These are phyloP conservation scores for Byssothecium circinans DNA, from an alignment of 2,329 filamentous ascomycete genomes.

Conservation along the genomic window DNA sequence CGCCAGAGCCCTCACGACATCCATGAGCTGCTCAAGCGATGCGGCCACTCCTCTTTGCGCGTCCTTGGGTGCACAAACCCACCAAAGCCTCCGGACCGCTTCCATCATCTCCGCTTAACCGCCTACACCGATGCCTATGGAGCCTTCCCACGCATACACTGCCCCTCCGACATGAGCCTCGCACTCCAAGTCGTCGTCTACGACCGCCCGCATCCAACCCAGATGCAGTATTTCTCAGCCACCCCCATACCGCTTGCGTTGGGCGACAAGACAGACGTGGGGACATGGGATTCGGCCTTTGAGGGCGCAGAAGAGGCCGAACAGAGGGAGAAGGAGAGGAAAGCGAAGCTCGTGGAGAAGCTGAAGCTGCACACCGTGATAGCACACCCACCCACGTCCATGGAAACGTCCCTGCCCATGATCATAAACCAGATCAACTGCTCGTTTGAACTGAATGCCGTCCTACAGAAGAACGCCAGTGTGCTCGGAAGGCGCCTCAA, in stretches of 20 bases:
- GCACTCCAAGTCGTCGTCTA: constrained; percentile 89
- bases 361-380: constrained; percentile 84
- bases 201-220: constrained; percentile 77
- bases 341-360: constrained; percentile 75
- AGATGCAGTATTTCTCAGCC: constrained; percentile 96
- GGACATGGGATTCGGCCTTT: constrained; percentile 46
- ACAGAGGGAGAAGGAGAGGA: constrained; percentile 65
- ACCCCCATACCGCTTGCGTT: constrained; percentile 85
- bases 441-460: constrained; percentile 81
- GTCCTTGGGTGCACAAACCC: constrained; percentile 83
- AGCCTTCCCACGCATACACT: constrained; percentile 71
- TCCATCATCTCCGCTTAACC: constrained; percentile 71
- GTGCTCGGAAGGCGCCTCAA: constrained; percentile 79
- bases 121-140: constrained; percentile 56
- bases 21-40: constrained; percentile 78
- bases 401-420: constrained; percentile 76
- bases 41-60: constrained; percentile 78
- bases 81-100: constrained; percentile 47
- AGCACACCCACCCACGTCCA: constrained; percentile 72
- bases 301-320: constrained; percentile 68
- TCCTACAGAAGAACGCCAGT: constrained; percentile 88
- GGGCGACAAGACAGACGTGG: constrained; percentile 58
- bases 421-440: constrained; percentile 96
- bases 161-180: constrained; percentile 63
- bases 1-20: constrained; percentile 80